Base-by-base conservation (phyloP, 1,284 basidiomycete genomes). In the Neonothopanus nambi region DNA sequence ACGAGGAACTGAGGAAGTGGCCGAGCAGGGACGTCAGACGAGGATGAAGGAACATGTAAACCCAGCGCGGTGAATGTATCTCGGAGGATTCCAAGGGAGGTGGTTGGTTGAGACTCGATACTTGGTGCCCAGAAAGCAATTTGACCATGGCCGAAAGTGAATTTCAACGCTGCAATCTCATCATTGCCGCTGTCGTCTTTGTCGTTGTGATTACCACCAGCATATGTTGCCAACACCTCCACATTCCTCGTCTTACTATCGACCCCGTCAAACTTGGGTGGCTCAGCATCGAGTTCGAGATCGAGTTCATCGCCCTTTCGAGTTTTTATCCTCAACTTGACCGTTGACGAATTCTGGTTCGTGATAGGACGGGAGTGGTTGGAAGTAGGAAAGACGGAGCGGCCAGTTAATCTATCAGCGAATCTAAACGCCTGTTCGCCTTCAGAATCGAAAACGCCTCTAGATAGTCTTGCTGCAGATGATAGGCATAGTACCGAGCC, bases 401-500 rank as follows among this genome's bases (percentile, higher is more conserved):
- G 79, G 6, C 73, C 71, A 45, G 78, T 80, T 0, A 68, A 56
- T 3, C 79, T 81, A 28, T 81, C 78, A 61, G 78, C 84, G 70
- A 89, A 85, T 5, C 69, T 71, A 26, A 89, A 69, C 15, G 80
- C 76, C 33, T 84, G 61, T 47, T 65, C 58, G 9, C 54, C 57
- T 6, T 48, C 51, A 20, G 56, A 53, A 40, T 57, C 58, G 20
- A 58, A 45, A 12, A 59, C 58, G 13, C 56, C 57, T 45, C 54
- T 46, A 52, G 56, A 51, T 17, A 64, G 33, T 17, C 52, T 49
- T 1, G 70, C 70, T 5, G 70, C 70, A 5, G 66, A 57, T n/a
- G 69, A 67, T 20, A 93, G 75, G 5, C 82, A 84, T 6, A 93
- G 67, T 57, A 84, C 84, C 26, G 70, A 70, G 3, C 95, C 95